Evolutionary conservation across 345 rosid genomes (phyloP).

Genomic region (Noccaea bulbosa): DNA sequence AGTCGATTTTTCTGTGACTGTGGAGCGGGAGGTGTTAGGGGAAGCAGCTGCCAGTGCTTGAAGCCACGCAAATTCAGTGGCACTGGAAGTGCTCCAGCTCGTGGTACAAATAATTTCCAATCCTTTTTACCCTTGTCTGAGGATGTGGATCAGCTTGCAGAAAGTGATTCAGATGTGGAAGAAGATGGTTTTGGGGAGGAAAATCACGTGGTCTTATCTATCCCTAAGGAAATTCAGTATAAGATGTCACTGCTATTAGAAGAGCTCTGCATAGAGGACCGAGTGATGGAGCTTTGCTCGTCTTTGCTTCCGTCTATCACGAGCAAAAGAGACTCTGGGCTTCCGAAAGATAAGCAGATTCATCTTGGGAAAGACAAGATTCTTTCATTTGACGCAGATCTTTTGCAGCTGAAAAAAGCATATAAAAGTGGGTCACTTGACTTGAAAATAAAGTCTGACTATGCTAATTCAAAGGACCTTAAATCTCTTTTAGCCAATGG

Average conservation of each 20-base stretch:
- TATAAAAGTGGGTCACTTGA: slow-evolving; percentile 97
- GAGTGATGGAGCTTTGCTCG: slow-evolving; percentile 73
- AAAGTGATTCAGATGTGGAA: slow-evolving; percentile 91
- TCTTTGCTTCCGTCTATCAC: slow-evolving; percentile 76
- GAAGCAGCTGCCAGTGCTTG: slow-evolving; percentile 95
- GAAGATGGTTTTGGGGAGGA: slow-evolving; percentile 72
- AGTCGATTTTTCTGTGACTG: slow-evolving; percentile 99
- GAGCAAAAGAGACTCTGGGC: slow-evolving; percentile 71
- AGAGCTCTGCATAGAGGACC: slow-evolving; percentile 81
- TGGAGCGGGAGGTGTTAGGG: slow-evolving; percentile 99
- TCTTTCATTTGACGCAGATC: slow-evolving; percentile 76
- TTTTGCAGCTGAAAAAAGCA: slow-evolving; percentile 93
- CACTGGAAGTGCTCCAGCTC: slow-evolving; percentile 58
- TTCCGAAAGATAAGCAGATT: slow-evolving; percentile 71
- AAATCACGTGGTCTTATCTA: slow-evolving; percentile 54
- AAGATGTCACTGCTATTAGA: slow-evolving; percentile 64
- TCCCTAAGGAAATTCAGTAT: slow-evolving; percentile 77
- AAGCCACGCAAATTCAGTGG: slow-evolving; percentile 91
- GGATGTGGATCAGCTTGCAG: slow-evolving; percentile 82
- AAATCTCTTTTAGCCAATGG: slow-evolving; percentile 85
- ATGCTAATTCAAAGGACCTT: slow-evolving; percentile 91
- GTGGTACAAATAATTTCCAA: slow-evolving; percentile 62
- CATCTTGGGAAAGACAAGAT: slow-evolving; percentile 75
- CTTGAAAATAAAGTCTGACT: slow-evolving; percentile 95
- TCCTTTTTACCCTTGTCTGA: slow-evolving; percentile 78